phyloP scores from a whole-genome alignment of 1,139 yeast species.

The Suzukiozyma palmioleophila region DNA sequence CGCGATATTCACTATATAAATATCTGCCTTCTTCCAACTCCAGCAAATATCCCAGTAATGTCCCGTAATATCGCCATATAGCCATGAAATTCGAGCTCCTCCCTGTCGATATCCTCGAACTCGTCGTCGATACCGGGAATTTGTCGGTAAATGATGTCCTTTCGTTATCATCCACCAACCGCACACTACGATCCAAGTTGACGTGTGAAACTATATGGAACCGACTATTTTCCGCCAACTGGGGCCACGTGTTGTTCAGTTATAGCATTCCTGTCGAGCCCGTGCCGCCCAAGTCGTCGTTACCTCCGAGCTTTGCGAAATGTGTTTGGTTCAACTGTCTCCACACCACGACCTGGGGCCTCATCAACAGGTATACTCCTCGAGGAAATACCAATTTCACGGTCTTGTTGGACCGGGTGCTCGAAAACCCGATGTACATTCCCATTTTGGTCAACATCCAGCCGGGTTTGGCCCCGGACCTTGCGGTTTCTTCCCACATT shows the following conservation, averaged over 20 bases:
- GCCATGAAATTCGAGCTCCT: conserved; percentile 4
- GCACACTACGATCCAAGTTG: not conserved
- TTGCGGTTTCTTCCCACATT: not conserved
- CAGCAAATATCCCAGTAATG: not conserved
- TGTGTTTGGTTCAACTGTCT: not conserved
- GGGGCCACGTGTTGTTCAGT: not conserved
- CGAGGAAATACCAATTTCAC: not conserved
- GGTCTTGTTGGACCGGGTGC: not conserved
- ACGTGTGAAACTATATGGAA: not conserved
- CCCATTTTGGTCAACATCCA: not conserved
- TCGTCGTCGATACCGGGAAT: conserved; percentile 13
- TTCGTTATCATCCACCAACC: conserved; percentile 8
- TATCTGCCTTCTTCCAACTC: not conserved
- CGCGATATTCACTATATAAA: not conserved
- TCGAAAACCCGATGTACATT: not conserved
- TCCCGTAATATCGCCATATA: not conserved
- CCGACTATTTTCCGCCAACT: not conserved
- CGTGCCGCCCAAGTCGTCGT: not conserved
- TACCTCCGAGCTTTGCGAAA: not conserved
- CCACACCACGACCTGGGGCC: not conserved
- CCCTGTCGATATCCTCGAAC: conserved; percentile 9
- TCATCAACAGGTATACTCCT: not conserved
- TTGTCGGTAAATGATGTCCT: conserved; percentile 19
- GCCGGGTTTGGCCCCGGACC: not conserved
- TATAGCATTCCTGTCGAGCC: not conserved